Evolutionary conservation across 768 basidiomycete species (phyloP).

Genomic region (Myochromella boudieri): DNA sequence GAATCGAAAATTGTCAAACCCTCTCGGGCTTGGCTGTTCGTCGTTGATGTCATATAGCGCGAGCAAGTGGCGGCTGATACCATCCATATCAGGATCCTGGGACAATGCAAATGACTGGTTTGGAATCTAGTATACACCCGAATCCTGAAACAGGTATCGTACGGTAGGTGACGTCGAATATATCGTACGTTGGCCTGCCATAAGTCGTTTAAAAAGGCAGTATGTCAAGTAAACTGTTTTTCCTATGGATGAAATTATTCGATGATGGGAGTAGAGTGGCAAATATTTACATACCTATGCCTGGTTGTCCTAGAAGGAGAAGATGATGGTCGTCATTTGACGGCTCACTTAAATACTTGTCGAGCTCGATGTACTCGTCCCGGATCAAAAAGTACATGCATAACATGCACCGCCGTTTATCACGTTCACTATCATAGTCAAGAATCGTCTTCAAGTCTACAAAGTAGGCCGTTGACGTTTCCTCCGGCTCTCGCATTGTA

Average conservation of each 20-base stretch:
- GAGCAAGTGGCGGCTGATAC: not conserved
- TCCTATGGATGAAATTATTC: not conserved
- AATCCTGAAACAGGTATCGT: not conserved
- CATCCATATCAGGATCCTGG: no score
- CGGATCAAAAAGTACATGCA: not conserved
- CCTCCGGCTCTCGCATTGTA: no score
- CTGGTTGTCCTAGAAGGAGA: not conserved
- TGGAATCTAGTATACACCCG: no score
- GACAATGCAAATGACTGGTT: not conserved
- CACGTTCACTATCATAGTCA: no score
- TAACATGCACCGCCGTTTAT: not conserved
- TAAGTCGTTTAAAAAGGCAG: conserved; percentile 1
- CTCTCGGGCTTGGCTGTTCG: not conserved
- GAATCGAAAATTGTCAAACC: not conserved
- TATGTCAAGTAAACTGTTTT: conserved; percentile 4
- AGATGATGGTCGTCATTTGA: no score
- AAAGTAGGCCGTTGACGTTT: not conserved
- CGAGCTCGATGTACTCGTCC: conserved; percentile 2
- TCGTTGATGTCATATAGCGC: not conserved
- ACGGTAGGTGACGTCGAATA: not conserved
- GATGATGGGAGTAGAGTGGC: not conserved
- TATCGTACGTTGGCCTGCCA: not conserved
- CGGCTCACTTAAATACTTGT: not conserved
- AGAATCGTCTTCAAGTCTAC: not conserved
- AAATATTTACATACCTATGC: not conserved